Percentiles rank a stretch among this genome's conserved stretches.
phyloP scores from a whole-genome alignment of 2,329 filamentous ascomycete species.

The Paecilomyces niveus region DNA sequence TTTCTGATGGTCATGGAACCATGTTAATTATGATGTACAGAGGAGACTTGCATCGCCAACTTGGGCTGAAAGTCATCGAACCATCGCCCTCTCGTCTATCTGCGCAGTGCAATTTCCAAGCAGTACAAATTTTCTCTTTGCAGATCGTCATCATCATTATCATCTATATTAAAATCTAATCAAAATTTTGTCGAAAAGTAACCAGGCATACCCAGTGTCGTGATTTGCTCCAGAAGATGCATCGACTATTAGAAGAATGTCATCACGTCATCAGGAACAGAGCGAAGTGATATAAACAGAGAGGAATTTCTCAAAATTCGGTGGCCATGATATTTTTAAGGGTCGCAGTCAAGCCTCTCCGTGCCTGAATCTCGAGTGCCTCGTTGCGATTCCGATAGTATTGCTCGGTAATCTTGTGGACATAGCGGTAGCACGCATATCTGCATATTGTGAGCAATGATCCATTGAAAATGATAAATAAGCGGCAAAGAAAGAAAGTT shows the following conservation, averaged over 20 bases:
- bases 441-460: conserved; percentile 12
- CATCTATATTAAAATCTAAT: background rate
- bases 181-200: background rate
- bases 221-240: background rate
- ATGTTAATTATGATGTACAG: too few species aligned
- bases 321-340: conserved; percentile 22
- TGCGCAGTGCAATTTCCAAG: too few species aligned
- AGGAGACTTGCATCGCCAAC: too few species aligned
- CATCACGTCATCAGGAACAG: conserved; percentile 37
- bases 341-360: conserved; percentile 25
- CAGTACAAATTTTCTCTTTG: background rate
- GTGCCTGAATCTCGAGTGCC: conserved; percentile 28
- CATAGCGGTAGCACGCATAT: conserved; percentile 32
- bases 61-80: too few species aligned
- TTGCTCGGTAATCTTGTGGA: conserved; percentile 29
- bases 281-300: background rate
- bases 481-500: background rate
- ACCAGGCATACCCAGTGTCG: background rate
- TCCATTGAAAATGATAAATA: background rate
- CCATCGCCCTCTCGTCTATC: too few species aligned
- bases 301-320: conserved; percentile 3
- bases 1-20: too few species aligned
- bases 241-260: conserved; percentile 9
- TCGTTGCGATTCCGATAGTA: conserved; percentile 32
- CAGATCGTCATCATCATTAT: background rate